Evolutionary conservation across 768 basidiomycete species (phyloP), one percentile per base, ranked within the genome.

Genomic region (Tricholoma saponaceum): DNA sequence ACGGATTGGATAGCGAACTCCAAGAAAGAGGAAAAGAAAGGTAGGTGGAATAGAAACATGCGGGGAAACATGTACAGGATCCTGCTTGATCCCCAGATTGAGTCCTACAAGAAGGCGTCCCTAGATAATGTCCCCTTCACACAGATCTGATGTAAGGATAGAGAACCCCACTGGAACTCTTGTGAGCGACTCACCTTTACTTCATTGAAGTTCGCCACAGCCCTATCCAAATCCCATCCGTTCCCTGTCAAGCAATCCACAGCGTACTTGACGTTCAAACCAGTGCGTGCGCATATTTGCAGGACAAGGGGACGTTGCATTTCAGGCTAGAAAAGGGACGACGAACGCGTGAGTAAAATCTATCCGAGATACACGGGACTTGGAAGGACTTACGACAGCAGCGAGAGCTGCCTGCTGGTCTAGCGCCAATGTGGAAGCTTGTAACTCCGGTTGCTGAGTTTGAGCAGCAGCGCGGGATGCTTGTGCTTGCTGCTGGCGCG

Each of bases 171-270:
- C 23, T 22, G 52, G 51, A 55, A n/a, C 16, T 13, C 51, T 53
- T 13, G n/a, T 37, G 50, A 39, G 60, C 51, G 54, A 74, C 85
- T 57, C 61, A 90, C 90, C 83, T 90, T 90, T 65, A 98, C 89
- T 69, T 90, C 80, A 66, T 93, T 85, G 71, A 94, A 98, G 67
- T 96, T 95, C 51, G 81, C 79, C 23, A 93, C 66, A 0, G 97
- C 97, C 58, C 80, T 78, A 46, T 85, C 84, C 52, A 90, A 64
- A 67, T 95, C 84, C 95, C 95, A 98, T 7, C 75, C 84, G 67
- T 95, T 97, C 51, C 85, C 86, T 62, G 83, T 77, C 58, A 98
- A 71, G 67, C 96, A 98, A 58, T 97, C 86, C n/a, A 88, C 74
- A 5, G 93, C 83, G 65, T 84, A 96, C 63, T 83, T 79, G 14